Percentiles rank a stretch among this genome's conserved stretches.
phyloP scores from a whole-genome alignment of 768 basidiomycete species.

The Rossbeevera mucosa region DNA sequence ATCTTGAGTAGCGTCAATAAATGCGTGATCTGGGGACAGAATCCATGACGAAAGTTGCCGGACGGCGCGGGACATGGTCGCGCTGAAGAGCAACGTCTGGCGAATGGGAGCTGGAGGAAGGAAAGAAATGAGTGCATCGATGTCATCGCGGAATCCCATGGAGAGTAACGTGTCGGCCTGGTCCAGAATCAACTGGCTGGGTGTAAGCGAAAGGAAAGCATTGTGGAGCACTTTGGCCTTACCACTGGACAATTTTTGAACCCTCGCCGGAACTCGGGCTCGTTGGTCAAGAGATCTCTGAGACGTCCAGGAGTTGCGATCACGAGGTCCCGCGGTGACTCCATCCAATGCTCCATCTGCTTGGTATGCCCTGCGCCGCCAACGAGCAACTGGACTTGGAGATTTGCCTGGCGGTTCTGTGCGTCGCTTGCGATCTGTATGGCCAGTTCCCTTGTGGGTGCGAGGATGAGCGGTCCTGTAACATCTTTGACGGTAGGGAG shows the following conservation, averaged over 20 bases:
- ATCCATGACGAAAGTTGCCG: constrained; percentile 61
- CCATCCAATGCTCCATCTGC: constrained; percentile 67
- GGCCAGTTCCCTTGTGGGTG: constrained; percentile 86
- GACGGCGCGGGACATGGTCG: constrained; percentile 73
- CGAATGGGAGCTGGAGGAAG: constrained; percentile 61
- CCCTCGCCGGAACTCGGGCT: constrained; percentile 49
- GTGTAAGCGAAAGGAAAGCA: constrained; percentile 4
- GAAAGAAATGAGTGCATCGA: constrained; percentile 62
- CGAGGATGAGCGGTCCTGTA: constrained; percentile 77
- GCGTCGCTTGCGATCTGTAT: constrained; percentile 88
- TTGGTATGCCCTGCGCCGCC: constrained; percentile 65
- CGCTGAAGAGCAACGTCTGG: constrained; percentile 92
- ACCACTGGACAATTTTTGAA: constrained; percentile 58
- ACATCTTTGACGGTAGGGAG: constrained; percentile 74
- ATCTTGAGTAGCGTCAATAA: constrained; percentile 61
- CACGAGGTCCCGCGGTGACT: constrained; percentile 69
- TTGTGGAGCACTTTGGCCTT: constrained; percentile 22
- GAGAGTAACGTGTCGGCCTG: constrained; percentile 90
- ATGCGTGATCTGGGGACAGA: constrained; percentile 57
- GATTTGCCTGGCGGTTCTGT: constrained; percentile 54
- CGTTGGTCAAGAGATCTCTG: constrained; percentile 62
- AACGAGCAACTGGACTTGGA: constrained; percentile 70
- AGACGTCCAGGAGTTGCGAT: constrained; percentile 90
- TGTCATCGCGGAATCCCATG: constrained; percentile 88
- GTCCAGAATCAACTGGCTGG: constrained; percentile 73